phyloP scores from a whole-genome alignment of 148 eudicot genomes.

The Camellia granthamiana region DNA sequence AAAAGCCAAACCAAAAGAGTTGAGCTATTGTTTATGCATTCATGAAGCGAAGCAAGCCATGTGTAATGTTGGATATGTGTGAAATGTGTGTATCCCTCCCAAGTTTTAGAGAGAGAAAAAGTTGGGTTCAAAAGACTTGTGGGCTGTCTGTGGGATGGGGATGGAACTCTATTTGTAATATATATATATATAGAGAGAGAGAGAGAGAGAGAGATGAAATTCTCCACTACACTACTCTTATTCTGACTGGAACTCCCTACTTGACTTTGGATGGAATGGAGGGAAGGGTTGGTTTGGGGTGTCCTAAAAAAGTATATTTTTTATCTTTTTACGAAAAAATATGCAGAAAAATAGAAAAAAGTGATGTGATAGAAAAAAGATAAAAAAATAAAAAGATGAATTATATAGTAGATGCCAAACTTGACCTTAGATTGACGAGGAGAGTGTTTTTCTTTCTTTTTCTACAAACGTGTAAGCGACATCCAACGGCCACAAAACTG shows the following conservation, averaged over 20 bases:
- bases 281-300: no score
- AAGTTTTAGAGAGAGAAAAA: background rate
- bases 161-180: background rate
- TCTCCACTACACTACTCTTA: background rate
- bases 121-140: background rate
- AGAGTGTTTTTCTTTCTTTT: background rate
- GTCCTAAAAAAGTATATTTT: no score
- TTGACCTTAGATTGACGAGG: background rate
- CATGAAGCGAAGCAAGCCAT: conserved; percentile 6
- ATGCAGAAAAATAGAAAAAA: no score
- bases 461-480: background rate
- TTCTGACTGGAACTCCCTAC: conserved; percentile 13
- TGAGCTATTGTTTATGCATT: background rate
- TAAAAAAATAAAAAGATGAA: no score
- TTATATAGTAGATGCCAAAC: no score
- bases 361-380: no score
- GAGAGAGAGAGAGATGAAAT: background rate
- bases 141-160: background rate
- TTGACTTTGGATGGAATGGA: background rate
- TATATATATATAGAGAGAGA: background rate
- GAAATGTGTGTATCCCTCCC: background rate
- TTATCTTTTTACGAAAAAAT: no score
- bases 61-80: background rate
- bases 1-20: no score
- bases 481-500: background rate